A percentile compares a stretch with the other conserved stretches of the same genome.
These are phyloP conservation scores for Moelleriella libera DNA, from an alignment of 2,329 filamentous ascomycete genomes.

Conservation along the genomic window DNA sequence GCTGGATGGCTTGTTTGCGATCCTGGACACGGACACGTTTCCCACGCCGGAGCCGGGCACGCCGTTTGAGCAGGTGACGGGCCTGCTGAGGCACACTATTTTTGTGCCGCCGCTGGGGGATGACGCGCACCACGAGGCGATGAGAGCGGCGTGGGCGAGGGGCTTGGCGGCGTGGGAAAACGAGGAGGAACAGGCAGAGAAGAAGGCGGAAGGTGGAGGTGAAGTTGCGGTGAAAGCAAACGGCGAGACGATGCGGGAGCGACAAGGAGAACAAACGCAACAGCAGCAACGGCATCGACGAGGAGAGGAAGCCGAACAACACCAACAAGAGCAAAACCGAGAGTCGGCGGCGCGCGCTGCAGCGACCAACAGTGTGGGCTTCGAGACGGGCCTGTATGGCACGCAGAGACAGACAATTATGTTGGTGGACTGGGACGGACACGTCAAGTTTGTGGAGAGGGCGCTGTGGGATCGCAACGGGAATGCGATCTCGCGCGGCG, in stretches of 20 bases:
- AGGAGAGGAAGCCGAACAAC: too few relatives aligned
- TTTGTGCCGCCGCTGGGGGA: slow-evolving; percentile 47
- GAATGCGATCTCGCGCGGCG: slow-evolving; percentile 34
- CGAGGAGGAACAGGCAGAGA: too few relatives aligned
- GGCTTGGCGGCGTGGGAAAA: slow-evolving; percentile 9
- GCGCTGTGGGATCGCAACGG: slow-evolving; percentile 46
- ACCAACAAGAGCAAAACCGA: too few relatives aligned
- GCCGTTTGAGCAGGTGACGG: slow-evolving; percentile 39
- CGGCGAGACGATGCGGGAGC: too few relatives aligned
- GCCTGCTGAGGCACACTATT: slow-evolving; percentile 41
- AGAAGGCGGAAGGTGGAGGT: too few relatives aligned
- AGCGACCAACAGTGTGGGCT: slow-evolving; percentile 14
- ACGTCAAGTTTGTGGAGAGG: slow-evolving; percentile 44
- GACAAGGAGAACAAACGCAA: too few relatives aligned
- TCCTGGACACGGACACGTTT: slow-evolving; percentile 44
- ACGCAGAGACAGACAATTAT: slow-evolving; percentile 52
- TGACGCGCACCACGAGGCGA: slow-evolving; percentile 26
- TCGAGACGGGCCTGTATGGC: slow-evolving; percentile 47
- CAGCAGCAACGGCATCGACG: too few relatives aligned
- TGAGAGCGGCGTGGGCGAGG: slow-evolving; percentile 24
- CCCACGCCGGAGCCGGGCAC: slow-evolving; percentile 23
- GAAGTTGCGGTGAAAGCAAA: too few relatives aligned
- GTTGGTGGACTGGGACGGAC: slow-evolving; percentile 48
- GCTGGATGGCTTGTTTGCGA: slow-evolving; percentile 32
- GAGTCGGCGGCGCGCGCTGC: too few relatives aligned